phyloP scores from a whole-genome alignment of 805 yeast species.

The Sungouiozyma intestinalis region DNA sequence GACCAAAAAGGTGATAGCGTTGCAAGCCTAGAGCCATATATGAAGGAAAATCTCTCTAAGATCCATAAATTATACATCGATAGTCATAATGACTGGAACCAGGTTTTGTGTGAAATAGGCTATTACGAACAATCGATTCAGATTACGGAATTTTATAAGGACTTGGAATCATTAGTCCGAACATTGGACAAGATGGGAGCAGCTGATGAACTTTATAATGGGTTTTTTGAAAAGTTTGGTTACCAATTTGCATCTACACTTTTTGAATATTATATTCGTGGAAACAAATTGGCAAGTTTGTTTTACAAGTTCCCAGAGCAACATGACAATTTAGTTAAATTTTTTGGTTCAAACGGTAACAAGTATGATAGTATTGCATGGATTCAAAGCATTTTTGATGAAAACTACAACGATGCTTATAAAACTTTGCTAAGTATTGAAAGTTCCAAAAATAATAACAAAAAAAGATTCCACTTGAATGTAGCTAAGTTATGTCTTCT shows the following conservation, averaged over 20 bases:
- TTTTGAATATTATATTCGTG: constrained; percentile 46
- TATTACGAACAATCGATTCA: constrained; percentile 44
- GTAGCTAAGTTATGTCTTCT: constrained; percentile 61
- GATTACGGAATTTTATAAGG: constrained; percentile 56
- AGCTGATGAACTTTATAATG: constrained; percentile 37
- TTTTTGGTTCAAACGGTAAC: constrained; percentile 35
- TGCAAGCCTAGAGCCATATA: constrained; percentile 4
- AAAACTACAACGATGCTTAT: constrained; percentile 42
- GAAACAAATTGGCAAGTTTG: constrained; percentile 42
- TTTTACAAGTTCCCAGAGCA: constrained; percentile 49
- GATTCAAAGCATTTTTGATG: constrained; percentile 53
- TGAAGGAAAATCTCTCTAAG: constrained; percentile 10
- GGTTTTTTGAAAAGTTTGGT: constrained; percentile 51
- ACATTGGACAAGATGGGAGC: constrained; percentile 30
- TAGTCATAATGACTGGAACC: constrained; percentile 44
- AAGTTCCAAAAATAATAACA: constrained; percentile 34
- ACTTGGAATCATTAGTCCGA: constrained; percentile 53
- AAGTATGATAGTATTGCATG: constrained; percentile 52
- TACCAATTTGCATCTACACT: constrained; percentile 58
- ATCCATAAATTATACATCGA: constrained; percentile 23
- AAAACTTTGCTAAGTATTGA: constrained; percentile 33
- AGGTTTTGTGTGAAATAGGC: constrained; percentile 40
- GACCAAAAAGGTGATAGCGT: constrained; percentile 15
- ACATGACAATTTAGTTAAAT: constrained; percentile 38
- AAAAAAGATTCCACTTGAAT: constrained; percentile 41